Evolutionary conservation across 768 basidiomycete species (phyloP).

Genomic region (Gautieria morchelliformis): DNA sequence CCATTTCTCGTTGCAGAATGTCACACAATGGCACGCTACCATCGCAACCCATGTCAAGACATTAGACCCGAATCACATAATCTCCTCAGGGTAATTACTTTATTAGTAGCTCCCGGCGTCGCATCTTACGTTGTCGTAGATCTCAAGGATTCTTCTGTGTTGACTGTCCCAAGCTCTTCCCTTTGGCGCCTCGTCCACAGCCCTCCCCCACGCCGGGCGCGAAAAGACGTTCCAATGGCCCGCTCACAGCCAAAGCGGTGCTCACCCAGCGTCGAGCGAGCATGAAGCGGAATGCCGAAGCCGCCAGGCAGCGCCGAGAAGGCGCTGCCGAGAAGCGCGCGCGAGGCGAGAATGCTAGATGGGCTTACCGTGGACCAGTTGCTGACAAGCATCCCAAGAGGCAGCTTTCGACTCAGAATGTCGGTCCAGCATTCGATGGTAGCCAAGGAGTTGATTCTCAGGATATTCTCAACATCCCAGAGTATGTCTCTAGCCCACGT

Average conservation of each 20-base stretch:
- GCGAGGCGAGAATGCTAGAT: slow-evolving; percentile 22
- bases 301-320: background rate
- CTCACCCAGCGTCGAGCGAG: slow-evolving; percentile 39
- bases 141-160: slow-evolving; percentile 48
- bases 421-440: slow-evolving; percentile 50
- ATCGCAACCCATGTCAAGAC: slow-evolving; percentile 35
- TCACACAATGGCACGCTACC: slow-evolving; percentile 48
- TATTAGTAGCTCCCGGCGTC: background rate
- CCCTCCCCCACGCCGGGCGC: slow-evolving; percentile 31
- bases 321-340: slow-evolving; percentile 26
- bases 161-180: slow-evolving; percentile 47
- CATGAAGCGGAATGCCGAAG: slow-evolving; percentile 29
- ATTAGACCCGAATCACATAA: slow-evolving; percentile 54
- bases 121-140: background rate
- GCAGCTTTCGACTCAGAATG: slow-evolving; percentile 10
- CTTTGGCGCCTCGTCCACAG: slow-evolving; percentile 21
- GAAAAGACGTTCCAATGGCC: slow-evolving; percentile 28
- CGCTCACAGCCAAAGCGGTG: slow-evolving; percentile 38
- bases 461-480: slow-evolving; percentile 48
- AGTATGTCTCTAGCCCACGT: slow-evolving; percentile 11
- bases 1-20: slow-evolving; percentile 27
- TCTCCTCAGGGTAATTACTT: slow-evolving; percentile 43
- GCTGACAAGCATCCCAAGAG: background rate
- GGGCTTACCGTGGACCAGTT: slow-evolving; percentile 25
- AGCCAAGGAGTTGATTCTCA: slow-evolving; percentile 58